Base-by-base conservation (phyloP, 2,329 filamentous ascomycete species). In the Claviceps paspali region DNA sequence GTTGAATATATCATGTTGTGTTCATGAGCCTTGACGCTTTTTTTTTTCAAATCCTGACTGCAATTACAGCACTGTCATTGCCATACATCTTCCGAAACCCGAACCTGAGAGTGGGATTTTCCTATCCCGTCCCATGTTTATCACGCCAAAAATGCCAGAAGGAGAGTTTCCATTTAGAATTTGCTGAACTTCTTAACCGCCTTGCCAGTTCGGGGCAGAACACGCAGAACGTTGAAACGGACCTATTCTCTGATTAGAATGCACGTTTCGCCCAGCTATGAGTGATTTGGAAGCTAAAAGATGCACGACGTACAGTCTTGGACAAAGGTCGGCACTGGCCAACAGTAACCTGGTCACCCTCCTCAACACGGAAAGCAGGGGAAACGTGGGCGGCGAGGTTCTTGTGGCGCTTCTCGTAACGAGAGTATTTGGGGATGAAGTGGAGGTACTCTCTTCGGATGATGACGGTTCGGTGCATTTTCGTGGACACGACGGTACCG, bases 331-430 rank as follows among this genome's bases (percentile, higher is more conserved):
- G 77, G 84, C 91, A 98, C 76, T 98, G 91, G 71, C 91, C 91
- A 67, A 98, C 88, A 57, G 88, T 94, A 59, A 98, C 92, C 73
- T 88, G 82, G 71, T 98, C 91, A 79, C 91, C 92, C 65, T 96
- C 88, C 75, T 93, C 83, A 57, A 96, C 87, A 94, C 91, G 91
- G 86, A 98, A 98, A 67, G 88, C 88, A 57, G 91, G 91, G 50
- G 87, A 95, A 60, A 96, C 88, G 79, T 98, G 91, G 53, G 88
- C 91, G 60, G 91, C 85, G 52, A 98, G 77, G 81, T 98, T 98
- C 82, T 95, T 95, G 84, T 98, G 91, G 67, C 91, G 79, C 82
- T 95, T 96, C 85, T 98, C 92, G 70, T 98, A 98, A 80, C 91
- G 84, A 65, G 83, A 76, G 80, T 98, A 98, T 77, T 98, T 98